phyloP scores from a whole-genome alignment of 345 rosid genomes.

The Hibiscus syriacus region DNA sequence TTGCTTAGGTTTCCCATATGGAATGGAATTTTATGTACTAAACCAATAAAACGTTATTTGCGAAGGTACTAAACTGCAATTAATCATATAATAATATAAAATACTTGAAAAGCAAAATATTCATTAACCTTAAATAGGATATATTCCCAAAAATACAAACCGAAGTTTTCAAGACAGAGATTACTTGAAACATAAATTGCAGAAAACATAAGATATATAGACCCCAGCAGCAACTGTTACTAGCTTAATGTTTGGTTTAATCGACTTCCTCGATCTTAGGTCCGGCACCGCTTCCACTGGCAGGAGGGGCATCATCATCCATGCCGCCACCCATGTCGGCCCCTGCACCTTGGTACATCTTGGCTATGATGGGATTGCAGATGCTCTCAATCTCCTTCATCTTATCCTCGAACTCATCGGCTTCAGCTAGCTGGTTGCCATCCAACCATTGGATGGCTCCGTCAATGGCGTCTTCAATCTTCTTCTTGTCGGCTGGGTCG shows the following conservation, averaged over 20 bases:
- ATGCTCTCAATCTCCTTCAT: slow-evolving; percentile 69
- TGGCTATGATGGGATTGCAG: slow-evolving; percentile 72
- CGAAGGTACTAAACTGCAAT: neutral
- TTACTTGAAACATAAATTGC: neutral
- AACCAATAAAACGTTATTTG: neutral
- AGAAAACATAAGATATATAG: neutral
- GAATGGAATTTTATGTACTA: too few species aligned
- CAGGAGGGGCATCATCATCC: slow-evolving; percentile 54
- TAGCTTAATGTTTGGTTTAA: slow-evolving; percentile 19
- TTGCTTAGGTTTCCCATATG: too few species aligned
- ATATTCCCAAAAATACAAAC: neutral
- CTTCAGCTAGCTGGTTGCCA: slow-evolving; percentile 25
- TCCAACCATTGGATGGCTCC: slow-evolving; percentile 28
- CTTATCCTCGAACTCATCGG: slow-evolving; percentile 67
- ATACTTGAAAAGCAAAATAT: neutral
- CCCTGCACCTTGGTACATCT: slow-evolving; percentile 60
- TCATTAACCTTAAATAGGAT: neutral
- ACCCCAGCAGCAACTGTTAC: too few species aligned
- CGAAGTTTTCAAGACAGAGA: neutral
- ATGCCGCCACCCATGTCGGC: slow-evolving; percentile 39
- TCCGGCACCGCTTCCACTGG: slow-evolving; percentile 40
- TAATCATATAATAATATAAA: neutral
- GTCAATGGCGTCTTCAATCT: neutral
- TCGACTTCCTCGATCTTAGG: slow-evolving; percentile 62
- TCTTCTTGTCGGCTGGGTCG: neutral